Base-by-base conservation (phyloP, 495 filamentous ascomycete species). In the Penicillium mononematosum region DNA sequence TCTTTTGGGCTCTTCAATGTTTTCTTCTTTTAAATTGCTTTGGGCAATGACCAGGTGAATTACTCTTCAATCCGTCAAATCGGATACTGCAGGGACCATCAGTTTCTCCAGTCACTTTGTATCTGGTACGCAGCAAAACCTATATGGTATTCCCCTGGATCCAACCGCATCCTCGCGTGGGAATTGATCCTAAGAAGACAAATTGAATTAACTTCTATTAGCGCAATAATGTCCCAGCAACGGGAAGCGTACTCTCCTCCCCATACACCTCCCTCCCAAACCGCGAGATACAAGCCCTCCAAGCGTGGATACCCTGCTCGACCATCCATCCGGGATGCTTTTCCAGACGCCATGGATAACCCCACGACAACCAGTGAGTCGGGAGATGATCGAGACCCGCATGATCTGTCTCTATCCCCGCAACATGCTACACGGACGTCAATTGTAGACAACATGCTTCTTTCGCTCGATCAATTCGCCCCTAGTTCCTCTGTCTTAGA, bases 401-500 rank as follows among this genome's bases (percentile, higher is more conserved):
- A 96, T 75, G 92, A 96, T 70, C 77, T 96, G 48, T 91, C 90
- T 32, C 76, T 96, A 49, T 84, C 87, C 8, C 78, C 87, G 47
- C 79, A 86, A 54, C 86, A 91, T 67, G 84, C 87, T 58, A 86
- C 86, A 27, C 85, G 92, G 48, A 89, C 91, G 61, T 96, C 92
- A 22, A 85, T 97, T 45, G 88, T 97, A 43, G 89, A 92, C 70
- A 92, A 96, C 65, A 91, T 97, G 85, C 82, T 97, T 12, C 81
- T 92, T 31, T 96, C 92, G 17, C 83, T 97, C 56, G 91, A 95
- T 71, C 87, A 90, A 74, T 83, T 91, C 11, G 75, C 82, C 55
- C 79, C 82, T 5, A 81, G 63, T 10, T 65, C 72, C 5, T 74
- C 73, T 0, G 53, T 73, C 6, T 45, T 77, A 39, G 74, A 74